Evolutionary conservation across 2,329 filamentous ascomycete genomes (phyloP), one percentile per base, ranked within the genome.

Genomic region (Alternaria rosae): DNA sequence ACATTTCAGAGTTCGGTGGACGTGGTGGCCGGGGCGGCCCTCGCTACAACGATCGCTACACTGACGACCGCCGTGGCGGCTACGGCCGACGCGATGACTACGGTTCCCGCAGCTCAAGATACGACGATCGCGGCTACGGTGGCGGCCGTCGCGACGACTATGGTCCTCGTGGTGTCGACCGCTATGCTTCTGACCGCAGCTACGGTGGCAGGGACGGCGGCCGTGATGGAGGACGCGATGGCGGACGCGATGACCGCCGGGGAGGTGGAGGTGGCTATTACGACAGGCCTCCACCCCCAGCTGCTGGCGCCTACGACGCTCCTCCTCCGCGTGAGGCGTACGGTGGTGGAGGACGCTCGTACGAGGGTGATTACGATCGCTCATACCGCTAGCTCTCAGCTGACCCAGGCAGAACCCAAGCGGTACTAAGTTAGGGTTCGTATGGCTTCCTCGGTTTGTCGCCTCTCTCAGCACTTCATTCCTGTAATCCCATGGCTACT

Each of bases 181-280:
- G 89, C 70, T 86, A 87, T 71, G 89, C 91, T 65, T 89, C 90
- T 64, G 85, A 86, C 62, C 81, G 89, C 67, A 87, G 89, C 66
- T 75, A 75, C 51, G 65, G 70, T 41, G 86, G 88, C 61, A 86
- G 86, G 65, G 79, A 83, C 57, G 79, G 81, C 62, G 86, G 88
- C 66, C 84, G 85, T 55, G 81, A 82, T 61, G 63, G 67, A 32
- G 67, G 72, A 45, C 86, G 89, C 74, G 87, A 61, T 17, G 58
- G 48, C 26, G 44, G 58, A 61, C 79, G 83, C 61, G 80, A 70
- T n/a, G 67, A 68, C 64, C 47, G 71, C 43, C 86, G 89, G 74
- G 87, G 88, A 67, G 85, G 85, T 57, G 81, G 88, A 66, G 86
- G 88, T 65, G 79, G 83, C 62, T 80, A 82, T 63, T 86, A 86